Conservation (phyloP, 257 asterid species). For the Ehretia macrophylla region DNA sequence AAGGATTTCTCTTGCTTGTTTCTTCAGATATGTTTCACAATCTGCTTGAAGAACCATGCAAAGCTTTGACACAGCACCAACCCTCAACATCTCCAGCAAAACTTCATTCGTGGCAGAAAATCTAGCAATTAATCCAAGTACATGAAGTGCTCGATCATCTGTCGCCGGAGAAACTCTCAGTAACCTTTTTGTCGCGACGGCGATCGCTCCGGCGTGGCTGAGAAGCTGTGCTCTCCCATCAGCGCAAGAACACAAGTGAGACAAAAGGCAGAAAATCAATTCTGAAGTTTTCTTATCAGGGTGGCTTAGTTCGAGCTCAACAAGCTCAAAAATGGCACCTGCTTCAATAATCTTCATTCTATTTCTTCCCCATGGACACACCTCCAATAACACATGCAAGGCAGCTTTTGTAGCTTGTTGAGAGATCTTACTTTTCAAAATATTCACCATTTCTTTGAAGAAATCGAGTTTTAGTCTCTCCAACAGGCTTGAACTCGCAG, state of each 20-base stretch:
- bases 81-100: constrained; percentile 71
- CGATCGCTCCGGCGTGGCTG: constrained; percentile 64
- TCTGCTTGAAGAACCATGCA: constrained; percentile 88
- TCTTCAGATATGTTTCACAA: constrained; percentile 58
- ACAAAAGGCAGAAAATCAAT: constrained; percentile 45
- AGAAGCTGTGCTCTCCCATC: constrained; percentile 78
- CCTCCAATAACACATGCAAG: constrained; percentile 42
- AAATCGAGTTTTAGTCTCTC: constrained; percentile 33
- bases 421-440: constrained; percentile 19
- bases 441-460: constrained; percentile 23
- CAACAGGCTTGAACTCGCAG: constrained; percentile 15
- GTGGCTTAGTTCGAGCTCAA: constrained; percentile 49
- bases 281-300: constrained; percentile 44
- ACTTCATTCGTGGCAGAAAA: constrained; percentile 62
- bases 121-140: constrained; percentile 47
- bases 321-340: constrained; percentile 42
- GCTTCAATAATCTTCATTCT: constrained; percentile 44
- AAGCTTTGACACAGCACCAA: constrained; percentile 77
- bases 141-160: constrained; percentile 50
- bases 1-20: constrained; percentile 63
- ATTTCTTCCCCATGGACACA: constrained; percentile 45
- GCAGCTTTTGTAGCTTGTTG: constrained; percentile 33
- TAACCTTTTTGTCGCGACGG: constrained; percentile 54
- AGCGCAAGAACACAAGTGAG: constrained; percentile 63
- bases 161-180: constrained; percentile 61